A percentile compares a stretch with the other conserved stretches of the same genome.
Conservation (phyloP, 495 filamentous ascomycete species). For the Chaetomium cochliodes region DNA sequence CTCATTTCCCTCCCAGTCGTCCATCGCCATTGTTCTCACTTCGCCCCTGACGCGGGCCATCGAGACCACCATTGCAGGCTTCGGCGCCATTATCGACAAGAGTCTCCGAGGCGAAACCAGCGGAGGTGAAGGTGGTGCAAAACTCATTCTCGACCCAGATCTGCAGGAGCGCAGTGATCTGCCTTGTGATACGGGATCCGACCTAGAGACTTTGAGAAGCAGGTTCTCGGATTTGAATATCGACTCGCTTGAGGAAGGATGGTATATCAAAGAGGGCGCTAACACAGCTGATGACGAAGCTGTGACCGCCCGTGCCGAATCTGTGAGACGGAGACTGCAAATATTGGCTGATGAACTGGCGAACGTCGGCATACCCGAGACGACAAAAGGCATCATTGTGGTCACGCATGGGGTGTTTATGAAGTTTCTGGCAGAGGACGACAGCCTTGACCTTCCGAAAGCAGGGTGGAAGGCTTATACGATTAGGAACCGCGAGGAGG, state of each 20-base stretch:
- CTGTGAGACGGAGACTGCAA: conserved; percentile 24
- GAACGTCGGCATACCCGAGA: conserved; percentile 10
- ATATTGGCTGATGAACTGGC: background rate
- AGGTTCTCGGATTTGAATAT: conserved; percentile 19
- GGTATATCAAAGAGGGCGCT: conserved; percentile 28
- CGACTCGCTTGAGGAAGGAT: conserved; percentile 6
- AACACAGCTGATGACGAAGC: conserved; percentile 27
- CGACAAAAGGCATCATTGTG: conserved; percentile 22
- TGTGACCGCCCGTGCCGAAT: conserved; percentile 17
- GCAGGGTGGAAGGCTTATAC: conserved; percentile 33
- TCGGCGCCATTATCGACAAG: conserved; percentile 8
- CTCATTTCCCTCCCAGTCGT: conserved; percentile 18
- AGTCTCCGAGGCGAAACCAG: too few relatives aligned
- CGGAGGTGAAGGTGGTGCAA: background rate
- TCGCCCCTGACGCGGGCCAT: conserved; percentile 32
- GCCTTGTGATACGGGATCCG: conserved; percentile 42
- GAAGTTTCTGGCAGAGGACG: conserved; percentile 34
- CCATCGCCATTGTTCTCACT: conserved; percentile 25
- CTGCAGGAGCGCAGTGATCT: conserved; percentile 42
- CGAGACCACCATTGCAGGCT: conserved; percentile 28
- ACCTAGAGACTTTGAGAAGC: conserved; percentile 22
- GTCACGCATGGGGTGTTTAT: conserved; percentile 39
- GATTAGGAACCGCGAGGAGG: background rate
- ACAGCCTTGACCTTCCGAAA: conserved; percentile 33
- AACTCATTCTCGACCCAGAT: conserved; percentile 29